Percentiles rank a stretch among this genome's conserved stretches.
Conservation (phyloP, 2,329 filamentous ascomycete species). For the Beauveria bassiana region DNA sequence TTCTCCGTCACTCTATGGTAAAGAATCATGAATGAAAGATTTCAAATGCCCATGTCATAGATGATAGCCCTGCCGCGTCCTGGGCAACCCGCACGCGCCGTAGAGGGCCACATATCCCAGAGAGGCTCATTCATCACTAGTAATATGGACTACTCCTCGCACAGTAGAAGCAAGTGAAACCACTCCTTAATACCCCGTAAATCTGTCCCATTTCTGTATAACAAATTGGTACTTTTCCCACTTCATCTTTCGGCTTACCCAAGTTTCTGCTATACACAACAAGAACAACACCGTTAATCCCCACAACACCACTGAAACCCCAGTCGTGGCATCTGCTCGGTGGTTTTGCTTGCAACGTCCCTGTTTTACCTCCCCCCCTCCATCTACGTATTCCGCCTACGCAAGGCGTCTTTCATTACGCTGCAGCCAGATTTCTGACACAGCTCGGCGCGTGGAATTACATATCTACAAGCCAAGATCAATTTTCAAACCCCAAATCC, state of each 20-base stretch:
- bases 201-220: too few relatives aligned
- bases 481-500: neutral
- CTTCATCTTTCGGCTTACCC: too few relatives aligned
- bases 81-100: neutral
- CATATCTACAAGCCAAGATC: neutral
- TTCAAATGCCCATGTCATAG: neutral
- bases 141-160: too few relatives aligned
- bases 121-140: conserved; percentile 3
- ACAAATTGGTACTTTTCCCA: neutral
- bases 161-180: neutral
- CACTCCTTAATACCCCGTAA: neutral
- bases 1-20: too few relatives aligned
- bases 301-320: neutral
- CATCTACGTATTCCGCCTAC: neutral
- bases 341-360: neutral
- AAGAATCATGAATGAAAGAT: too few relatives aligned
- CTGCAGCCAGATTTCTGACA: neutral
- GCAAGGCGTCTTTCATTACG: neutral
- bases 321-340: neutral
- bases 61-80: neutral
- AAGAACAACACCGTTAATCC: neutral
- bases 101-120: neutral
- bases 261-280: neutral
- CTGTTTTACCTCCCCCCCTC: neutral
- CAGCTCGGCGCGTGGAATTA: neutral